Evolutionary conservation across 192 early-diverging fungal genomes (phyloP), one percentile per base, ranked within the genome.

Genomic region (Haplosporangium gracile): DNA sequence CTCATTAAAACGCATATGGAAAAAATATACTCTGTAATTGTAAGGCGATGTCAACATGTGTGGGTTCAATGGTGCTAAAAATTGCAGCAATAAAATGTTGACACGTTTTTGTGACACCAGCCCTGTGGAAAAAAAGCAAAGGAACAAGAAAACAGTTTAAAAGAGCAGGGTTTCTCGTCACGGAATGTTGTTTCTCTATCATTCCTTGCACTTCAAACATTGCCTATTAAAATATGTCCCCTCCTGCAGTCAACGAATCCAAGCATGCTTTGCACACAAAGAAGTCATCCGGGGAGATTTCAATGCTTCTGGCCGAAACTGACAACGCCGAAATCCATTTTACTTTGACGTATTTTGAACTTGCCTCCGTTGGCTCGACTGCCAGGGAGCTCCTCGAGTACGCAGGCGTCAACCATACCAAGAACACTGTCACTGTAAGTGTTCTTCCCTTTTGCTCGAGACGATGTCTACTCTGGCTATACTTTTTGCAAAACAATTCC

Each of bases 341-440:
- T 43, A 76, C 68, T 5, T 40, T 80, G 20, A 16, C 45, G 0
- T 85, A 85, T 60, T 85, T 74, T 74, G 60, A 76, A 0, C 76
- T 85, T 38, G 83, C 74, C 68, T 80, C 83, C 20, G 68, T 75
- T 11, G 83, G 78, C 5, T 79, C 83, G 0, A 77, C 78, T 22
- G n/a, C 53, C 10, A 13, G 83, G 3, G 83, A 85, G 7, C 36
- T 80, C 20, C 69, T 85, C 24, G 65, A n/a, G 1, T 47, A 69
- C 9, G 68, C n/a, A 24, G 49, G 74, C 9, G 45, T 38, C 16
- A 77, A 77, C n/a, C 73, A 63, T 13, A 68, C 32, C 11, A 42
- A 47, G 29, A 20, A 7, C 7, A 8, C 47, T 29, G 15, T 24
- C 15, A 2, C 9, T 13, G 1, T 18, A 38, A 38, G 20, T 24